Evolutionary conservation across 73 alveolate species (phyloP), one percentile per base, ranked within the genome.

Genomic region (Paramecium pentaurelia): DNA sequence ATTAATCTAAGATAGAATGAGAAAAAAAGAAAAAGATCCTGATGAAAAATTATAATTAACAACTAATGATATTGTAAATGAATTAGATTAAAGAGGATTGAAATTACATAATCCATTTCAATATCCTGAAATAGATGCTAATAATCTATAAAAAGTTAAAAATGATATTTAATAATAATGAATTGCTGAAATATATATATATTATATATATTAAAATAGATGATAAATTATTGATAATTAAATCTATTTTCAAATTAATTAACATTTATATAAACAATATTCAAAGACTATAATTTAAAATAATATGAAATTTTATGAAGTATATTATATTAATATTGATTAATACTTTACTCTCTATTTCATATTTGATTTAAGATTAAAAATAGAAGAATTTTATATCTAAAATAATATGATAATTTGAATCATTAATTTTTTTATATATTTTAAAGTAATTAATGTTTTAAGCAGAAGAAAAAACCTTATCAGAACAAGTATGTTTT

Each of bases 41-140:
- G 84, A 64, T 64, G 84, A 64, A 34, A 64, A 64, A 28, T 30
- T 64, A 2, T 28, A 64, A 64, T 25, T 64, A 64, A 64, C 42
- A 12, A 64, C 84, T 12, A 64, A 34, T 34, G 84, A 64, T 9
- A 64, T 64, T 5, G 84, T 64, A 1, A 64, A 64, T 64, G 84
- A 64, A 64, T n/a, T 64, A 64, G 84, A 64, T 64, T 32, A 64
- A 64, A 64, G 84, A 64, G 84, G 84, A 64, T 34, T 64, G 42
- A 64, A 64, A 64, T 32, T 64, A 28, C 47, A 64, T 11, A 64
- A 64, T 64, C 84, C 84, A 28, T 64, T 30, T 28, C 12, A 64
- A 64, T 64, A 64, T 64, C 84, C 84, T 14, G 84, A 64, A 64
- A 64, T 64, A 0, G 84, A 64, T 64, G 51, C 84, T 32, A 30